phyloP scores from a whole-genome alignment of 768 basidiomycete genomes.

The Rhizopogon roseolus region DNA sequence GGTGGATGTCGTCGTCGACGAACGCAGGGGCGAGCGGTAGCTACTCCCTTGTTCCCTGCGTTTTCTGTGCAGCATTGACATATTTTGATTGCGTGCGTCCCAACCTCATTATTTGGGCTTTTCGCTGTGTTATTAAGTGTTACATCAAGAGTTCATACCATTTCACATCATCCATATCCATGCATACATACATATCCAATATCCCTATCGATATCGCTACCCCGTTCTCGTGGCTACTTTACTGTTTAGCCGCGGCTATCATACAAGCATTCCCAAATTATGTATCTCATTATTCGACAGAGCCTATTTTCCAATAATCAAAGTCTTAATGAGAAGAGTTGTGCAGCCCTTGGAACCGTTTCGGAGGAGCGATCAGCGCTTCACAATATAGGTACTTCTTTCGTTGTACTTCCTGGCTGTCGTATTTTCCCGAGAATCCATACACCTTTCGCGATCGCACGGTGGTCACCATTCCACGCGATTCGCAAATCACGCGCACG shows the following conservation, averaged over 20 bases:
- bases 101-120: background rate
- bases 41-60: background rate
- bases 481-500: too few species aligned
- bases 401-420: too few species aligned
- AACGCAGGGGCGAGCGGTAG: constrained; percentile 44
- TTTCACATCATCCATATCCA: background rate
- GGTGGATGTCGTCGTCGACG: constrained; percentile 65
- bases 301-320: too few species aligned
- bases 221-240: background rate
- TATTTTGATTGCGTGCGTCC: background rate
- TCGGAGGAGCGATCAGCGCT: too few species aligned
- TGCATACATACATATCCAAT: background rate
- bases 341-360: too few species aligned
- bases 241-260: background rate
- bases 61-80: background rate
- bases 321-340: too few species aligned
- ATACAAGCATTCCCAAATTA: background rate
- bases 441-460: too few species aligned
- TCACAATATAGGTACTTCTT: too few species aligned
- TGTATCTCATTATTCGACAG: background rate
- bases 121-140: background rate
- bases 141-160: background rate
- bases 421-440: too few species aligned
- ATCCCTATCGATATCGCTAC: background rate
- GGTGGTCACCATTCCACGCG: too few species aligned